Conservation (phyloP, 2,329 filamentous ascomycete species). For the Lithohypha guttulata region DNA sequence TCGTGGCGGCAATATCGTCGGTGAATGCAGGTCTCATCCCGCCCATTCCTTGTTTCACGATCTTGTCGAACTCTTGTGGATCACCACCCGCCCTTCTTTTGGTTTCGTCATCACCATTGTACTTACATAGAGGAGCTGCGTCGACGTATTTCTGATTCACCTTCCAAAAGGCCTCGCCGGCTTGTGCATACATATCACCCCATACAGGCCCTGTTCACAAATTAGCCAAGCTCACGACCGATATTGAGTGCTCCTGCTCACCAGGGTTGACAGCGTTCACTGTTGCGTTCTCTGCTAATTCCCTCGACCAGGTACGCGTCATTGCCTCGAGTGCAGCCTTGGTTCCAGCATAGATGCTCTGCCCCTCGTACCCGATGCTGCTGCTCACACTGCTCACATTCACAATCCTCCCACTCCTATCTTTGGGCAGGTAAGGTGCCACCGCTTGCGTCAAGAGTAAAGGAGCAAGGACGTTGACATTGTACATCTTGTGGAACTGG, state of each 20-base stretch:
- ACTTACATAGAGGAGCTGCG: conserved; percentile 54
- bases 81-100: conserved; percentile 39
- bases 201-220: conserved; percentile 48
- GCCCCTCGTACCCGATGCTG: conserved; percentile 42
- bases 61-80: conserved; percentile 48
- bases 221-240: no score
- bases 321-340: conserved; percentile 53
- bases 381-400: conserved; percentile 47
- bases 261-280: conserved; percentile 52
- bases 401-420: conserved; percentile 48
- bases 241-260: no score
- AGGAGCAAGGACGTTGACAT: conserved; percentile 49
- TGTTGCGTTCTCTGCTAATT: conserved; percentile 45
- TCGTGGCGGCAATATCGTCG: conserved; percentile 62
- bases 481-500: conserved; percentile 46
- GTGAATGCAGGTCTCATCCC: conserved; percentile 54
- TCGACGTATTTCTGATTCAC: conserved; percentile 51
- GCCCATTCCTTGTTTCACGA: conserved; percentile 48
- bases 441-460: conserved; percentile 46
- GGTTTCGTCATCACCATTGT: conserved; percentile 46
- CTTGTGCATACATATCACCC: conserved; percentile 44
- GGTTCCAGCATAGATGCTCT: conserved; percentile 51
- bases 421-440: conserved; percentile 44
- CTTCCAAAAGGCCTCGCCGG: conserved; percentile 47
- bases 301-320: conserved; percentile 51